Base-by-base conservation (phyloP, 495 filamentous ascomycete genomes). In the Aspergillus ostianus region DNA sequence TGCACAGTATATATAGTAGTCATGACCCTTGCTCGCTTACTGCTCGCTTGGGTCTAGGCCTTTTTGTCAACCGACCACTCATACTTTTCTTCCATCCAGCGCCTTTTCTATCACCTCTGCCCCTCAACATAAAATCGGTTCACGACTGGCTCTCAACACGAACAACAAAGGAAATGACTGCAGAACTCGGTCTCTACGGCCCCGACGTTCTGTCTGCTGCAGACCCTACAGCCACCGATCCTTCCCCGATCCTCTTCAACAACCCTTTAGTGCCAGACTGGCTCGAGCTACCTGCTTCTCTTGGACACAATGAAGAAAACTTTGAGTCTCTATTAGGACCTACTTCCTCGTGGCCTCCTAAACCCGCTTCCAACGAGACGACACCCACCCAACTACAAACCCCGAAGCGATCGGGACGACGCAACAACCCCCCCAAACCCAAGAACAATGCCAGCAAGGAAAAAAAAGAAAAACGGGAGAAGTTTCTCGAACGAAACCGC, bases 401-500 rank as follows among this genome's bases (percentile, higher is more conserved):
- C 36, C 36, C 36, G 36, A 15, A 41, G 36, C 36, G 36, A 41
- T 17, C 36, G 2, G 36, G 36, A 13, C 36, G 36, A 15, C 36
- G 36, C 36, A 41, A 4, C 36, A 15, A 1, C 8, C 12, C 36
- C 13, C 2, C 13, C 12, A 41, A 15, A 41, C 13, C 13, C 36
- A 41, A 41, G 12, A 17, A 10, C 6, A 41, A 41, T 10, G 12
- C 36, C 1, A 41, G 3, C 13, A 41, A 41, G 15, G 36, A 41
- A 17, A 12, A 41, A 17, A 13, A 15, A 10, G 36, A 41, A 17
- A 41, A 41, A 12, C 36, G 36, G 36, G 36, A 41, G 36, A 41
- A 41, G 5, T 41, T 50, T 20, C 78, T 91, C 23, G 87, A 92
- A 64, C 82, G 87, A 19, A 93, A 93, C 68, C 82, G 90, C 13